phyloP scores from a whole-genome alignment of 1,139 yeast species.

The Debaryomyces subglobosus region DNA sequence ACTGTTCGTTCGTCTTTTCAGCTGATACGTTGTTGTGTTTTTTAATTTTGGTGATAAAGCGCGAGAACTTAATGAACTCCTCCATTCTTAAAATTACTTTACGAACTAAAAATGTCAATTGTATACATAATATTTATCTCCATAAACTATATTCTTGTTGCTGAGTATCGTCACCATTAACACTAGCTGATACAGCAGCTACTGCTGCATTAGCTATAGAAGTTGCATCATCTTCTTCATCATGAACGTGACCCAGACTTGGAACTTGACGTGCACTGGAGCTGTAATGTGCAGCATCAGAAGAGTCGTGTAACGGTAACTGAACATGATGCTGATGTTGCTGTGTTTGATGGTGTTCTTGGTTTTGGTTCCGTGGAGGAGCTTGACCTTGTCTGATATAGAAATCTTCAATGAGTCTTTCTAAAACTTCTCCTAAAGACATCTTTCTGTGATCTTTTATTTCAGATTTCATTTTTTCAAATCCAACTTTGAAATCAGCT shows the following conservation, averaged over 20 bases:
- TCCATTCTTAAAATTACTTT: background rate
- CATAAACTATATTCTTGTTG: conserved; percentile 42
- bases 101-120: background rate
- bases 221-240: conserved; percentile 28
- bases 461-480: conserved; percentile 36
- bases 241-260: conserved; percentile 6
- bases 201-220: conserved; percentile 42
- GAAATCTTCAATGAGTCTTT: conserved; percentile 25
- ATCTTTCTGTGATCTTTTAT: conserved; percentile 33
- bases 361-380: conserved; percentile 8
- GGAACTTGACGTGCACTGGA: conserved; percentile 2
- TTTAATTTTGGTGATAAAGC: background rate
- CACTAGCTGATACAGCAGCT: conserved; percentile 37
- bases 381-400: conserved; percentile 16
- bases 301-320: conserved; percentile 5
- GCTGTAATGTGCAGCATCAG: conserved; percentile 1
- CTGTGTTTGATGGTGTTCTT: conserved; percentile 6
- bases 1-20: background rate
- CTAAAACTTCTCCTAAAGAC: conserved; percentile 26
- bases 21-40: conserved; percentile 2
- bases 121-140: conserved; percentile 24
- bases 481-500: conserved; percentile 38
- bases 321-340: conserved; percentile 7
- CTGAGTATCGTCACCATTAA: conserved; percentile 30
- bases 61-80: background rate